Conservation (phyloP, 768 basidiomycete genomes). For the Cystobasidium onofrii region DNA sequence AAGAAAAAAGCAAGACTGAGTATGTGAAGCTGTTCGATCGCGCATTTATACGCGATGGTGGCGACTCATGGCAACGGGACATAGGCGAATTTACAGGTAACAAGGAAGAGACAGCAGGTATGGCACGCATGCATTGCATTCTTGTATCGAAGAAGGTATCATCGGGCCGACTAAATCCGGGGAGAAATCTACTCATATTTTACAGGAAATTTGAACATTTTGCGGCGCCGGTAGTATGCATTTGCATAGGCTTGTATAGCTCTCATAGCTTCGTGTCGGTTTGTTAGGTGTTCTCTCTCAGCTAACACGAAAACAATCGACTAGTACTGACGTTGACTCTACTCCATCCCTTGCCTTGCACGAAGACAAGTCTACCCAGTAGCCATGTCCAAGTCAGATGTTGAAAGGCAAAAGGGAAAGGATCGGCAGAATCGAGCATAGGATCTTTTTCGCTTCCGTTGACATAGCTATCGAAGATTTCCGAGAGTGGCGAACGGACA, state of each 20-base stretch:
- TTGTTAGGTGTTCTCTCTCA: background rate
- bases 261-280: too few relatives aligned
- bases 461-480: conserved; percentile 38
- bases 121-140: background rate
- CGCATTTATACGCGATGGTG: too few relatives aligned
- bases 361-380: conserved; percentile 33
- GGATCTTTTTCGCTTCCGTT: conserved; percentile 42
- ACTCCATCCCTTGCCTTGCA: conserved; percentile 28
- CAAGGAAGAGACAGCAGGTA: background rate
- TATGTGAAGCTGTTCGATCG: too few relatives aligned
- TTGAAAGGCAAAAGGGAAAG: conserved; percentile 44
- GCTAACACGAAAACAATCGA: conserved; percentile 32
- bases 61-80: too few relatives aligned
- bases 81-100: too few relatives aligned
- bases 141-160: too few relatives aligned
- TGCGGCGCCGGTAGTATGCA: too few relatives aligned
- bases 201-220: too few relatives aligned
- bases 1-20: too few relatives aligned
- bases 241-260: too few relatives aligned
- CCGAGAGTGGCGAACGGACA: conserved; percentile 10
- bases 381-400: conserved; percentile 43
- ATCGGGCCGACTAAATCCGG: too few relatives aligned
- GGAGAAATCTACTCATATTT: too few relatives aligned
- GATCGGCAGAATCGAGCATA: conserved; percentile 44
- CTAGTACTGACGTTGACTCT: conserved; percentile 35